Conservation (phyloP, 192 early-diverging fungal species). For the Piromyces sp. region DNA sequence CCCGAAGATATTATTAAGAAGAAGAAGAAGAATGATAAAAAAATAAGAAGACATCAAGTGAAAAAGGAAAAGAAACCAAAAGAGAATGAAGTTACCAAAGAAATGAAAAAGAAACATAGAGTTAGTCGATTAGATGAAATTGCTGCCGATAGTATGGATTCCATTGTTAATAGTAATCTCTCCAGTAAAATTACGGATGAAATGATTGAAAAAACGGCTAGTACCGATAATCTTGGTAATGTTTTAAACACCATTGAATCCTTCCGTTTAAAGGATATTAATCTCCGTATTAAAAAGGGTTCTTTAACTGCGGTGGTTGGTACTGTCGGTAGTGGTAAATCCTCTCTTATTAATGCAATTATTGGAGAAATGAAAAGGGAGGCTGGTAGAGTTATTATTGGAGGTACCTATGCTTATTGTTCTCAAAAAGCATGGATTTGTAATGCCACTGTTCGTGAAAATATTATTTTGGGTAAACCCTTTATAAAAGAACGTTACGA, state of each 20-base stretch:
- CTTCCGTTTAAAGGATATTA: slow-evolving; percentile 13
- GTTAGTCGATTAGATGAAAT: too few relatives aligned
- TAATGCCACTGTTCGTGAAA: slow-evolving; percentile 85
- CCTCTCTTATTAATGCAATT: slow-evolving; percentile 59
- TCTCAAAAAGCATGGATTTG: slow-evolving; percentile 75
- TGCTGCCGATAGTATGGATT: too few relatives aligned
- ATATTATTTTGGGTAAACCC: slow-evolving; percentile 72
- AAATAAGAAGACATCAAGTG: too few relatives aligned
- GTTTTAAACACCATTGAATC: too few relatives aligned
- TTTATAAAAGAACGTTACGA: slow-evolving; percentile 66
- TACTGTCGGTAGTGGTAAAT: slow-evolving; percentile 67
- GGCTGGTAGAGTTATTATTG: slow-evolving; percentile 32
- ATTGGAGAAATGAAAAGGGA: slow-evolving; percentile 60
- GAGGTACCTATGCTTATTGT: slow-evolving; percentile 13
- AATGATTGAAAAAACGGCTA: too few relatives aligned
- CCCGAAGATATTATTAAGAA: slow-evolving; percentile 4
- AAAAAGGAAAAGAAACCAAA: too few relatives aligned
- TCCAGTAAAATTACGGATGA: too few relatives aligned
- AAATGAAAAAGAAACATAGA: too few relatives aligned
- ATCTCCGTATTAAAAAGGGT: slow-evolving; percentile 24
- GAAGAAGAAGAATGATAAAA: slow-evolving; percentile 7
- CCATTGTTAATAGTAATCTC: too few relatives aligned
- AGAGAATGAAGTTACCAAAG: too few relatives aligned
- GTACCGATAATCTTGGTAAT: too few relatives aligned
- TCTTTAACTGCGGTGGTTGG: slow-evolving; percentile 71